A percentile compares a stretch with the other conserved stretches of the same genome.
Conservation (phyloP, 352 stramenopile species). For the Phytophthora uliginosa region DNA sequence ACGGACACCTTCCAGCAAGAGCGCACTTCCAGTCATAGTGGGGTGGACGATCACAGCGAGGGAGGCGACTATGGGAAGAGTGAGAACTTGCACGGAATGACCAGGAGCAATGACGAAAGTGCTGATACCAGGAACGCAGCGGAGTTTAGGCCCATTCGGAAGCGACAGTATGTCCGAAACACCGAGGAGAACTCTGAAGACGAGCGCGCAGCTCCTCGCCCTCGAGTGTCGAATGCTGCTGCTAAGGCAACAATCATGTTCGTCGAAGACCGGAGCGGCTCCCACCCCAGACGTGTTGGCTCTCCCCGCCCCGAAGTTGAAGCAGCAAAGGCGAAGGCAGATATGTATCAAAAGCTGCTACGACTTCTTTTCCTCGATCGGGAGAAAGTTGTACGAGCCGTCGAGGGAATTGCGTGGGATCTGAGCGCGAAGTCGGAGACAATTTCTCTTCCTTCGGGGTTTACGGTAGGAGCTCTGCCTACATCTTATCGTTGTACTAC, state of each 20-base stretch:
- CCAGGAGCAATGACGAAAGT: no score
- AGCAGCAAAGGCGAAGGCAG: not conserved
- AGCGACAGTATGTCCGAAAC: not conserved
- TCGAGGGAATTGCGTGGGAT: not conserved
- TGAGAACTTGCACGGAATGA: no score
- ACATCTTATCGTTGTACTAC: not conserved
- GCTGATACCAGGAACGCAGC: not conserved
- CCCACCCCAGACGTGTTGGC: not conserved
- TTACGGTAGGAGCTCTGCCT: not conserved
- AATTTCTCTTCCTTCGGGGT: not conserved
- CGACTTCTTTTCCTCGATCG: not conserved
- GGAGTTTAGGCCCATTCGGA: conserved; percentile 13
- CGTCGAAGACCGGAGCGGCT: not conserved
- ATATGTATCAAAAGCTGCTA: not conserved
- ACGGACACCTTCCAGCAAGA: no score
- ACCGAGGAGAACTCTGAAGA: not conserved
- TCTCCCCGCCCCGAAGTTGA: not conserved
- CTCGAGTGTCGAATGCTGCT: not conserved
- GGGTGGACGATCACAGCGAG: no score
- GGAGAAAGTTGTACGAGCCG: not conserved
- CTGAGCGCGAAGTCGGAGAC: not conserved
- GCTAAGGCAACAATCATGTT: not conserved
- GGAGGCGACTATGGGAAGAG: no score
- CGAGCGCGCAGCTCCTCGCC: not conserved
- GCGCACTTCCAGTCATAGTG: no score